Evolutionary conservation across 192 early-diverging fungal genomes (phyloP).

Genomic region (Ambispora gerdemannii): DNA sequence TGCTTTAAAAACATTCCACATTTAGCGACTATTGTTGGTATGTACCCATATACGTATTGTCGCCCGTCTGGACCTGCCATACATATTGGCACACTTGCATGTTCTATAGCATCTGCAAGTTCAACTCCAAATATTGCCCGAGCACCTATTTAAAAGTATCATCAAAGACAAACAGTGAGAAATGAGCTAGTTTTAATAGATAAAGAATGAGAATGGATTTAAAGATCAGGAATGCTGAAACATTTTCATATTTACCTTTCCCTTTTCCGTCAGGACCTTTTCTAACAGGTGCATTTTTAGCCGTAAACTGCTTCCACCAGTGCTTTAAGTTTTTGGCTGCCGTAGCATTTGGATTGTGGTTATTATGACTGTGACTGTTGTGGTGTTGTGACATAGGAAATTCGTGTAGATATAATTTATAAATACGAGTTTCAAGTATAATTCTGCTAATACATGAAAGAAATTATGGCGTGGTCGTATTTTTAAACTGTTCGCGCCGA

Average conservation of each 20-base stretch:
- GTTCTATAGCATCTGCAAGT: conserved; percentile 40
- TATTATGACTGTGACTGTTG: no score
- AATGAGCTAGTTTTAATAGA: not conserved
- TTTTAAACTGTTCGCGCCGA: no score
- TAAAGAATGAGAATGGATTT: not conserved
- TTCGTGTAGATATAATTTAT: no score
- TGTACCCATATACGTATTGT: conserved; percentile 38
- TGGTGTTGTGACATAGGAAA: no score
- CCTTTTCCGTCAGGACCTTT: conserved; percentile 12
- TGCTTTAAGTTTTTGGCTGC: conserved; percentile 13
- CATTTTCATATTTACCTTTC: conserved; percentile 14
- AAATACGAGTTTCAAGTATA: no score
- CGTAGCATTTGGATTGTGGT: not conserved
- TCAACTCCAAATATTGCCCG: conserved; percentile 36
- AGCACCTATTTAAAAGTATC: conserved; percentile 23
- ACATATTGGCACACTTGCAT: conserved; percentile 42
- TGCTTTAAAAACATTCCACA: conserved; percentile 44
- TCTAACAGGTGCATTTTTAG: conserved; percentile 5
- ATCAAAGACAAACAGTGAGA: not conserved
- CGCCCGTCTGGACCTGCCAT: conserved; percentile 24
- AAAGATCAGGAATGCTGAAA: not conserved
- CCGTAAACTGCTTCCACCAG: conserved; percentile 30
- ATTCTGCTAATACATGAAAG: no score
- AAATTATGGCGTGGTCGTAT: no score
- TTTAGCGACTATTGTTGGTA: conserved; percentile 45